Evolutionary conservation across 208 protist species (phyloP), one percentile per base, ranked within the genome.

Genomic region (Leishmania amazonensis): DNA sequence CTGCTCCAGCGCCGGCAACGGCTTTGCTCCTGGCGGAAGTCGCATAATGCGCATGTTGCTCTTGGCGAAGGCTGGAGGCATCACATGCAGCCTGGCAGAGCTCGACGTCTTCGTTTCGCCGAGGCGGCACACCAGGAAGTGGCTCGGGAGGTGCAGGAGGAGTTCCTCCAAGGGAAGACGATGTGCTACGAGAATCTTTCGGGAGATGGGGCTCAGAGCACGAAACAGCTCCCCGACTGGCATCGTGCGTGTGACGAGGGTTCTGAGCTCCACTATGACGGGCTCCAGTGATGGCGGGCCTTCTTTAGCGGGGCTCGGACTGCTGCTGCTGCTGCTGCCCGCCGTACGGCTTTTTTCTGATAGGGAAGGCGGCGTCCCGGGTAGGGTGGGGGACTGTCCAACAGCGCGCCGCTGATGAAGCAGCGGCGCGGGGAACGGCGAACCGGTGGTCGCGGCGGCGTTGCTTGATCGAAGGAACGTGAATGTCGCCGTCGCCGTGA

Each of bases 111-210:
- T 1, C 0, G 31, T 17, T 8, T 1, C 31, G 35, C 62, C 19
- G 24, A 31, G 19, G 58, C 87, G 84, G 54, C 79, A 91, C 5
- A 92, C 21, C 8, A 51, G 57, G 83, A 95, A 95, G 78, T 92
- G 75, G 28, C 83, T n/a, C 5, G 91, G 90, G 28, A 92, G 87
- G 45, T 87, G 88, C 15, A 92, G 60, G n/a, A 95, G 82, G 28
- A 95, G 54, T 68, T 90, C 81, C 76, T 95, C 91, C 21, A 95
- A 74, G 21, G 91, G 91, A 2, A 89, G 76, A n/a, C 85, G 80
- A 58, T 89, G 85, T 6, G 81, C 76, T 0, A 80, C 75, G n/a
- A 95, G 79, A 4, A 83, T 85, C 45, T 85, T 82, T 7, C 80
- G 81, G 13, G 86, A 84, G 3, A 19, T 81, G 6, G 86, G 80